Evolutionary conservation across 2,329 filamentous ascomycete species (phyloP).

Genomic region (Diplodia corticola): DNA sequence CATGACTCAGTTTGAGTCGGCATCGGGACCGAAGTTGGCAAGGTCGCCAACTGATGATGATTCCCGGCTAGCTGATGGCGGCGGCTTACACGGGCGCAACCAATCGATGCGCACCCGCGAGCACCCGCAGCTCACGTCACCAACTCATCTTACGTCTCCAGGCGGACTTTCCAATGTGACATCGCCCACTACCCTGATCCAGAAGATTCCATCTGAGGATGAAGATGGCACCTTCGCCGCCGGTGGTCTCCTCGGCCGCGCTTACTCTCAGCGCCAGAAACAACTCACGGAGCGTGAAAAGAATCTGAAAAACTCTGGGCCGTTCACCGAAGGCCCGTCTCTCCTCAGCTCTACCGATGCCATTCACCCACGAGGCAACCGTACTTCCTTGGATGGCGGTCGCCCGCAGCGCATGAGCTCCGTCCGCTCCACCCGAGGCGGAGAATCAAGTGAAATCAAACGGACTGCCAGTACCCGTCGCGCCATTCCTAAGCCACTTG

Average conservation of each 20-base stretch:
- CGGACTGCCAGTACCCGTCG: constrained; percentile 48
- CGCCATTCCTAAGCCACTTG: constrained; percentile 58
- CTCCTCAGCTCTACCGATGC: constrained; percentile 42
- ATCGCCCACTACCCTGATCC: constrained; percentile 21
- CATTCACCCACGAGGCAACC: constrained; percentile 28
- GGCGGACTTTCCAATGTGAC: background rate
- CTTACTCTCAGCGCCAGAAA: constrained; percentile 50
- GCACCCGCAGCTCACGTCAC: constrained; percentile 38
- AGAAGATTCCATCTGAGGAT: constrained; percentile 26
- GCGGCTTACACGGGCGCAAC: constrained; percentile 37
- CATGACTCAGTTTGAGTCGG: constrained; percentile 56
- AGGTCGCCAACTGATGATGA: constrained; percentile 27
- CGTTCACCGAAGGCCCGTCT: constrained; percentile 60
- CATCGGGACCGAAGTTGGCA: background rate
- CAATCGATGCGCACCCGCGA: constrained; percentile 41
- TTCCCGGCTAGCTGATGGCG: constrained; percentile 29
- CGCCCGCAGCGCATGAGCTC: constrained; percentile 34
- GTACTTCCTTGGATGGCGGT: constrained; percentile 31
- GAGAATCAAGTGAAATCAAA: constrained; percentile 26
- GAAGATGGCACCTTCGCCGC: constrained; percentile 48
- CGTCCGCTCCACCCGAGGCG: constrained; percentile 35
- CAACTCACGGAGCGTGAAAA: constrained; percentile 40
- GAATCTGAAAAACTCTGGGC: constrained; percentile 34
- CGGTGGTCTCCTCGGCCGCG: constrained; percentile 50
- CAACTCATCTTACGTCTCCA: constrained; percentile 23